phyloP scores from a whole-genome alignment of 352 stramenopile genomes.

The Globisporangium acanthophoron region DNA sequence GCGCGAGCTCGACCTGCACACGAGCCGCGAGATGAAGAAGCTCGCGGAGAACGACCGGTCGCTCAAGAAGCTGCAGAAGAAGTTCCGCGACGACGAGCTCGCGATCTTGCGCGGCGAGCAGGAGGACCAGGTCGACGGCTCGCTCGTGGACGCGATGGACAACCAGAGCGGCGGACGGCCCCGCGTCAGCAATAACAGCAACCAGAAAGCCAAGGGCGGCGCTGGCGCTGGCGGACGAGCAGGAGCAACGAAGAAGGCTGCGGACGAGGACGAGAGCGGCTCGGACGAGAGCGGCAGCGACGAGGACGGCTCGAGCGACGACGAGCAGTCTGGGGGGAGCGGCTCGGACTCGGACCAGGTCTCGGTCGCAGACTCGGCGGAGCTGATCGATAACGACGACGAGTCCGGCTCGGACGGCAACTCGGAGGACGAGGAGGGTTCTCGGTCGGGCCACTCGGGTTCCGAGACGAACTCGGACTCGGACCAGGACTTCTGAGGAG shows the following conservation, averaged over 20 bases:
- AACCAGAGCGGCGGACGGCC: slow-evolving; percentile 35
- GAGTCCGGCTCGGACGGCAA: slow-evolving; percentile 46
- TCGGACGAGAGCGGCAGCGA: slow-evolving; percentile 44
- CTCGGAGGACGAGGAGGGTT: slow-evolving; percentile 35
- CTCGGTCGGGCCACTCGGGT: slow-evolving; percentile 35
- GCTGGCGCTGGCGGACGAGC: slow-evolving; percentile 3
- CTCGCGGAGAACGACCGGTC: slow-evolving; percentile 84
- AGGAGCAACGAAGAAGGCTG: slow-evolving; percentile 29
- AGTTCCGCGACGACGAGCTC: slow-evolving; percentile 90
- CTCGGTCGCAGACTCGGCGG: slow-evolving; percentile 73
- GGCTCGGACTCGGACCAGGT: slow-evolving; percentile 78
- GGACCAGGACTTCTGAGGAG: slow-evolving; percentile 71
- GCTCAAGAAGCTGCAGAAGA: slow-evolving; percentile 92
- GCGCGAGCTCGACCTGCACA: slow-evolving; percentile 89
- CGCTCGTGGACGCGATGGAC: slow-evolving; percentile 38
- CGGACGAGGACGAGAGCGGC: slow-evolving; percentile 35
- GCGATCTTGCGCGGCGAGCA: slow-evolving; percentile 85
- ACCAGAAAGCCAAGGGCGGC: slow-evolving; percentile 35
- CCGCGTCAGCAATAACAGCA: slow-evolving; percentile 25
- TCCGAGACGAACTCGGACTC: slow-evolving; percentile 36
- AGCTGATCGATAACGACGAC: slow-evolving; percentile 85
- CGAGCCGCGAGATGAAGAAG: slow-evolving; percentile 82
- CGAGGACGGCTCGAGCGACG: slow-evolving; percentile 48
- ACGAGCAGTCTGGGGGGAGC: slow-evolving; percentile 7
- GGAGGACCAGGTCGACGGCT: slow-evolving; percentile 68